Base-by-base conservation (phyloP, 108 stramenopile species). In the Nitzschia putrida region DNA sequence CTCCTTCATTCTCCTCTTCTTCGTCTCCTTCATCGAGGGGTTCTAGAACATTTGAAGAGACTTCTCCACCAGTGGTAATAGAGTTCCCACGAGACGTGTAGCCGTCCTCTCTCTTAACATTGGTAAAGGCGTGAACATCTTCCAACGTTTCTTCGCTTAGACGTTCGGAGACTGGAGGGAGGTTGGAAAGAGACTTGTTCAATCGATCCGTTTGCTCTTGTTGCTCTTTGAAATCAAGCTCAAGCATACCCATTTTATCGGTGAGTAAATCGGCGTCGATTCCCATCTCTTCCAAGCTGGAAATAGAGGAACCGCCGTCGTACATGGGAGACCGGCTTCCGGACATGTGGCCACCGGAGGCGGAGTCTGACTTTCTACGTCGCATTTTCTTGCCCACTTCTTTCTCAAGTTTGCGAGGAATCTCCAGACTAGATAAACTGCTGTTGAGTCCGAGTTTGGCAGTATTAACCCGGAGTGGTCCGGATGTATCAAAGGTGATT, bases 71-170 rank as follows among this genome's bases (percentile, higher is more conserved):
- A 18, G 65, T 73, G 5, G 76, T 71, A 45, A 76, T 69, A 5
- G 79, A 73, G 38, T 69, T 68, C 24, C 69, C 73, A 12, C 73
- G 40, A 7, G 75, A 72, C 29, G 58, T 61, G 2, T 56, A 61
- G 8, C 68, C 66, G 20, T 67, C 34, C 22, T 61, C 53, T 13
- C 41, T 34, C 37, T 68, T 70, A 34, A 84, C 47, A 73, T 90
- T 86, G 37, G 69, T 60, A 81, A 90, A 86, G 22, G 87, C 89
- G 57, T 85, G 83, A 22, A 61, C 70, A 73, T 90, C 89, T 26
- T 90, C 86, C 71, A 90, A 57, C 9, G 83, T 81, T 53, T 85
- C 89, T 52, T 90, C 89, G 40, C 82, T 76, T 66, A 90, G 59
- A 8, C 89, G 73, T 64, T 90, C 89, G 37, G 77, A 80, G 53